Evolutionary conservation across 2,329 filamentous ascomycete genomes (phyloP).

Genomic region (Calonectria pseudoreteaudii): DNA sequence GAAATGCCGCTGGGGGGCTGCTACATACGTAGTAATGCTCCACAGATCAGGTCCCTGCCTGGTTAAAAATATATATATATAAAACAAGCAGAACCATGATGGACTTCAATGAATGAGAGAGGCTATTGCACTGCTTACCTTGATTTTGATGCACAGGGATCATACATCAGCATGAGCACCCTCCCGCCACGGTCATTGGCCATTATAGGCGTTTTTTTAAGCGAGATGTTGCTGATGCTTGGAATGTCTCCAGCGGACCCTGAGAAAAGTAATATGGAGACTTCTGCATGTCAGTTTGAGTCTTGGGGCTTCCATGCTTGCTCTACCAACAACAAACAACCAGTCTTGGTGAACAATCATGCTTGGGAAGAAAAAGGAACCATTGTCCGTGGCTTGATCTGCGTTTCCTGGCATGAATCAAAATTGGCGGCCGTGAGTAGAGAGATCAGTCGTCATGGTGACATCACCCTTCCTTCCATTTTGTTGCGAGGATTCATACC

Average conservation of each 20-base stretch:
- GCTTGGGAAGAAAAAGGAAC: background rate
- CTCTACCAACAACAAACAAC: background rate
- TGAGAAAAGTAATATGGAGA: background rate
- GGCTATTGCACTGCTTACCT: background rate
- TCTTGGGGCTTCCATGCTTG: background rate
- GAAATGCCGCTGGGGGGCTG: background rate
- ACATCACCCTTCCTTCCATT: conserved; percentile 1
- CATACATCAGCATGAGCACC: background rate
- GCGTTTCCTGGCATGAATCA: no score
- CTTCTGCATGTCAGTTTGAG: background rate
- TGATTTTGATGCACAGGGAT: background rate
- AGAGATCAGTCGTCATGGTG: background rate
- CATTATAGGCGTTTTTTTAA: background rate
- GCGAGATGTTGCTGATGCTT: background rate
- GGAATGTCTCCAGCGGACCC: background rate
- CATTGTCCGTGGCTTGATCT: background rate
- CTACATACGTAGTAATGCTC: background rate
- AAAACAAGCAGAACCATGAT: background rate
- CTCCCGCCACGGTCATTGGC: background rate
- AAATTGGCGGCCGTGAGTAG: background rate
- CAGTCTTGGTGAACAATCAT: no score
- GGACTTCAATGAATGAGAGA: conserved; percentile 1
- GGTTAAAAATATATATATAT: no score
- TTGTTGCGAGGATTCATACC: background rate
- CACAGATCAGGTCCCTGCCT: background rate